Evolutionary conservation across 345 rosid species (phyloP).

Genomic region (Trapa incisa): DNA sequence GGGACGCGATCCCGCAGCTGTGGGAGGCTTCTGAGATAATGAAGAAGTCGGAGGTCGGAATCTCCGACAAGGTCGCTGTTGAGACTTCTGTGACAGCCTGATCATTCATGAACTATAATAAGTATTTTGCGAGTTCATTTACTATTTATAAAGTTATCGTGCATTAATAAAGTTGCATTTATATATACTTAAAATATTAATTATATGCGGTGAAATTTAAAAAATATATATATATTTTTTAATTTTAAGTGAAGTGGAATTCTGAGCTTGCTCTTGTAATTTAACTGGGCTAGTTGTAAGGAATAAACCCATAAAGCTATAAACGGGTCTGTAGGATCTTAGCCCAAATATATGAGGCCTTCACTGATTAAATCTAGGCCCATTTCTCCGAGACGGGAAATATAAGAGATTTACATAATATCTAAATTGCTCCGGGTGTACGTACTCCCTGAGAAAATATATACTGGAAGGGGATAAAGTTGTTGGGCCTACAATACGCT

Average conservation of each 20-base stretch:
- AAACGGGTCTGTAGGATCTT: too few species aligned
- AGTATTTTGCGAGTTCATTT: too few species aligned
- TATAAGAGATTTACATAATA: not conserved
- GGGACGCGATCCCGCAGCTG: slow-evolving; percentile 54
- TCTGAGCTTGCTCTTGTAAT: not conserved
- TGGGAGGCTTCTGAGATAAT: slow-evolving; percentile 42
- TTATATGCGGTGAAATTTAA: too few species aligned
- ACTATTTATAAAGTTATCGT: too few species aligned
- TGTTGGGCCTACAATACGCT: not conserved
- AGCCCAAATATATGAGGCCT: not conserved
- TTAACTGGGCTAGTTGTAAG: not conserved
- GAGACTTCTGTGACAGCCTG: slow-evolving; percentile 81
- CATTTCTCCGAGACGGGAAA: too few species aligned
- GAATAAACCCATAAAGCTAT: too few species aligned
- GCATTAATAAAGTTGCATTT: too few species aligned
- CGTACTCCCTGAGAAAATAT: not conserved
- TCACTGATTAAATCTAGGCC: too few species aligned
- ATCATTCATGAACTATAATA: not conserved
- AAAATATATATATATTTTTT: too few species aligned
- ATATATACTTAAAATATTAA: too few species aligned
- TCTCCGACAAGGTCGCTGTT: slow-evolving; percentile 17
- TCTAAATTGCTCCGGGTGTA: not conserved
- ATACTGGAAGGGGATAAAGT: not conserved
- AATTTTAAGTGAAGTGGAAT: not conserved
- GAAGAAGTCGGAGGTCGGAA: slow-evolving; percentile 31